Base-by-base conservation (phyloP, 1,139 yeast species). In the Williopsis jadinii region DNA sequence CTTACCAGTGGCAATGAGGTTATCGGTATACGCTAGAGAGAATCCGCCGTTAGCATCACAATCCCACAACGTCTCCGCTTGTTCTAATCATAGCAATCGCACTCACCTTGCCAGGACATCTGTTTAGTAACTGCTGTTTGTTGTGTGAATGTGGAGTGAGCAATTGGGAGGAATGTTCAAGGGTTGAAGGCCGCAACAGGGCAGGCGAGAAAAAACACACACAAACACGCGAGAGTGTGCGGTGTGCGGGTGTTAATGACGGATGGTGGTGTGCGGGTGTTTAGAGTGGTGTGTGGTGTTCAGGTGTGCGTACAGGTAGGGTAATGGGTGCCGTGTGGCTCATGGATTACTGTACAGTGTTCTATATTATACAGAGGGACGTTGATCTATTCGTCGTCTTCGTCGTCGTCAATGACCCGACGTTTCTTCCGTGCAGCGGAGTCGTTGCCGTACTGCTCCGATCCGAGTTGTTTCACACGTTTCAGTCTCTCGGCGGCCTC, bases 1-100 rank as follows among this genome's bases (percentile, higher is more conserved):
- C 64, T 85, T 86, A 51, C 87, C 87, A 44, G 96, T 82, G 43
- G 81, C 84, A 54, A 84, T 70, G 55, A 92, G 78, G 67, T 88
- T 88, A 63, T 92, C 97, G 47, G 97, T 88, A 73, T 92, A 92
- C 47, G 96, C 97, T 81, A 67, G 11, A 11, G 30, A 28, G 8
- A 28, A 19, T 19, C 4, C 24, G 24, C 24, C 10, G 27, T 8
- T 19, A 28, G 24, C 15, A 11, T 27, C 32, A 15, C n/a, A 35
- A 32, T 34, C 10, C 11, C 24, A 11, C 15, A 9, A 9, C 15
- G 24, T 19, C 24, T 19, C 24, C 24, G 6, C 24, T 4, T 19
- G 24, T 19, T 19, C 4, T 19, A 19, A 19, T 4, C 24, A 19
- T 6, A 19, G 24, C 29, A n/a, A 28, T 8, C 5, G 10, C 9